Evolutionary conservation across 768 basidiomycete genomes (phyloP).

Genomic region (Tylopilus balloui): DNA sequence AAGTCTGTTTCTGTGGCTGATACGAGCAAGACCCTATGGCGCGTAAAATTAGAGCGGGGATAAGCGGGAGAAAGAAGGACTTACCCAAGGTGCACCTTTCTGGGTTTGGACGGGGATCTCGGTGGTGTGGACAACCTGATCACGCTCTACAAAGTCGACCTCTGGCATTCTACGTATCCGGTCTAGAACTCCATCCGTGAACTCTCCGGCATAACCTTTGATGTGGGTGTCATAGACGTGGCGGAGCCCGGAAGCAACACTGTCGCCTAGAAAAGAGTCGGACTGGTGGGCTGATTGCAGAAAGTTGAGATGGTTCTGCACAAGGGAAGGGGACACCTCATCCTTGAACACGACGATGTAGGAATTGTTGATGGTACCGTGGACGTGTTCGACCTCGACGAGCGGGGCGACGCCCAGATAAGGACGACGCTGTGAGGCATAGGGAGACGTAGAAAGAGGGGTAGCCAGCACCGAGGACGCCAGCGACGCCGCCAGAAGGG

Average conservation of each 20-base stretch:
- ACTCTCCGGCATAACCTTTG: slow-evolving; percentile 78
- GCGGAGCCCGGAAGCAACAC: slow-evolving; percentile 46
- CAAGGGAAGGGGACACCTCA: slow-evolving; percentile 49
- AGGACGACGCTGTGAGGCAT: slow-evolving; percentile 35
- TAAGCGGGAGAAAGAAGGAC: slow-evolving; percentile 13
- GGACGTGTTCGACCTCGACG: slow-evolving; percentile 52
- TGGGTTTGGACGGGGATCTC: slow-evolving; percentile 37
- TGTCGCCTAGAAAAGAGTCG: slow-evolving; percentile 46
- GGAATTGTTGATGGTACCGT: slow-evolving; percentile 80
- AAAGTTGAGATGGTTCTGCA: slow-evolving; percentile 77
- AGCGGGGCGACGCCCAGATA: slow-evolving; percentile 59
- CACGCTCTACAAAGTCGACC: slow-evolving; percentile 88
- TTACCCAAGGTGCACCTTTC: slow-evolving; percentile 82
- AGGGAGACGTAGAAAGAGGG: slow-evolving; percentile 43
- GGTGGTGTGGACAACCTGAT: slow-evolving; percentile 84
- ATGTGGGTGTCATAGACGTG: slow-evolving; percentile 76
- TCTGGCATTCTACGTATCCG: slow-evolving; percentile 80
- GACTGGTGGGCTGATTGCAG: slow-evolving; percentile 58
- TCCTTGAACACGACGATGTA: slow-evolving; percentile 91
- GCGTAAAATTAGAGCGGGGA: slow-evolving; percentile 13
- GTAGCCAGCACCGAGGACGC: slow-evolving; percentile 34
- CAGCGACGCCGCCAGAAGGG: slow-evolving; percentile 37
- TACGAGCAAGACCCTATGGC: slow-evolving; percentile 84
- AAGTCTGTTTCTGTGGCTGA: slow-evolving; percentile 81
- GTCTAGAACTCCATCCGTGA: slow-evolving; percentile 65